Base-by-base conservation (phyloP, 2,329 filamentous ascomycete species). In the Colletotrichum siamense region DNA sequence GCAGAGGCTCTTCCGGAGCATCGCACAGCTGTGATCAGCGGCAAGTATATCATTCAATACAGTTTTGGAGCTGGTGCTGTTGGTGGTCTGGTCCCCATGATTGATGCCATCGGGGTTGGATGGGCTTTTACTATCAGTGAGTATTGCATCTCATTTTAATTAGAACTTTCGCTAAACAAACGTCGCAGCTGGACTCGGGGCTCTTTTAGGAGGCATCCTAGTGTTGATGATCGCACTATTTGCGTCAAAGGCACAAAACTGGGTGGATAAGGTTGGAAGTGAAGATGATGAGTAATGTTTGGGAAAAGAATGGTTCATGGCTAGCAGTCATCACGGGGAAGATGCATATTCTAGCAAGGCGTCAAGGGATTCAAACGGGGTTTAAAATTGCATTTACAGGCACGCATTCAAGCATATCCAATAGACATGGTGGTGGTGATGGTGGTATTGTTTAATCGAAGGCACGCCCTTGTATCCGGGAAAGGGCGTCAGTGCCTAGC, bases 11-110 rank as follows among this genome's bases (percentile, higher is more conserved):
- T 77, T 2, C 78, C 78, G 1, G 63, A 72, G 26, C 69, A 62
- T 24, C 75, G 74, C 16, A 75, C 78, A 2, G 78, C 77, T 16
- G 78, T 75, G 4, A 77, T 79, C 13, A 73, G 76, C 70, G 75
- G 76, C 32, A 79, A 79, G 65, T 79, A 79, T 49, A 65, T 79
- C 61, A 22, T 79, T 2, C 78, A 79, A 22, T 79, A 79, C 64
- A 71, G 32, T 1, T 79, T 77, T 18, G 77, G 76, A 10, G 78
- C 91, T 0, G 87, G 85, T 0, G 88, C 87, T 3, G 89, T 87
- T 16, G 90, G 89, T 0, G 84, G 88, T 3, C 87, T 92, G 22
- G 82, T 89, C 4, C 88, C 88, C 4, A 86, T 93, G 86, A 87
- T 90, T 10, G 78, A 88, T 9, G 83, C 82, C 2, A 87, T 92